Percentiles rank a stretch among this genome's conserved stretches.
Conservation (phyloP, 192 early-diverging fungal species). For the Diversispora epigaea region DNA sequence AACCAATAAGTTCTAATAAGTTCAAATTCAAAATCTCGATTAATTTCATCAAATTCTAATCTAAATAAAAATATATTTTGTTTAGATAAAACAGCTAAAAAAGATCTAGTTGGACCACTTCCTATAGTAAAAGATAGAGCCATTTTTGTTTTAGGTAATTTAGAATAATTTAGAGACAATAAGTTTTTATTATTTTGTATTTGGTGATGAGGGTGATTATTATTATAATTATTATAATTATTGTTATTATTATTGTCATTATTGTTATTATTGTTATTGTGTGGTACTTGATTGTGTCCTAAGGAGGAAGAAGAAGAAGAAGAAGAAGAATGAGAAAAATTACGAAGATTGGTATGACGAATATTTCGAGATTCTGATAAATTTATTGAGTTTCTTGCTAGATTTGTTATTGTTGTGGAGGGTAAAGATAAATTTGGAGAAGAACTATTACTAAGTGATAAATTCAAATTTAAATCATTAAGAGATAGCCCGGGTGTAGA, state of each 20-base stretch:
- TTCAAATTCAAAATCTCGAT: background rate
- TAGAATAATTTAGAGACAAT: slow-evolving; percentile 12
- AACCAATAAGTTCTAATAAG: slow-evolving; percentile 28
- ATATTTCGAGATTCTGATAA: too few species aligned
- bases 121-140: background rate
- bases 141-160: slow-evolving; percentile 22
- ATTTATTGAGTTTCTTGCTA: too few species aligned
- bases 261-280: too few species aligned
- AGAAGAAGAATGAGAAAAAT: too few species aligned
- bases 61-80: slow-evolving; percentile 30
- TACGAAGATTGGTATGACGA: too few species aligned
- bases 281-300: too few species aligned
- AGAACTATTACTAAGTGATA: background rate
- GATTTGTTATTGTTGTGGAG: too few species aligned
- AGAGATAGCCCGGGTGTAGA: too few species aligned
- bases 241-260: too few species aligned
- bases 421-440: background rate
- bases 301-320: too few species aligned
- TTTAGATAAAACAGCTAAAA: slow-evolving; percentile 12
- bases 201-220: too few species aligned
- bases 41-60: slow-evolving; percentile 1
- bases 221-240: too few species aligned
- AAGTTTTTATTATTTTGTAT: background rate
- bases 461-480: background rate
- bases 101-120: slow-evolving; percentile 5